Base-by-base conservation (phyloP, 2,329 filamentous ascomycete species). In the Phialemoniopsis sp. region DNA sequence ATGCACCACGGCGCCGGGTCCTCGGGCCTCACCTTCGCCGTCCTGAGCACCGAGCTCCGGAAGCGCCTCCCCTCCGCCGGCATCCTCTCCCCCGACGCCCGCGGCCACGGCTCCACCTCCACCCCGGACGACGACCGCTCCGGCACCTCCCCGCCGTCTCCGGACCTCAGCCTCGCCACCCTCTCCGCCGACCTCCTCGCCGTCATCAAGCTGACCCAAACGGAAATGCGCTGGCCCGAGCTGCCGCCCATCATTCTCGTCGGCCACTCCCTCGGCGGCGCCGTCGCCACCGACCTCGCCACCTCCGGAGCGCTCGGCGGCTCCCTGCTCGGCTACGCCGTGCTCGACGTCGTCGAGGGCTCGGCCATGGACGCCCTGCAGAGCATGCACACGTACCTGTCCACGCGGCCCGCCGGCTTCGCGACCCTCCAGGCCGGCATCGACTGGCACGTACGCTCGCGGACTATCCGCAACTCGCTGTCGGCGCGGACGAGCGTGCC, bases 1-100 rank as follows among this genome's bases (percentile, higher is more conserved):
- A 88, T 87, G 64, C 93, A 98, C 58, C 93, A 98, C 64, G 93
- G 93, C 30, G 93, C 88, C 31, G 93, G 93, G 13, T 95, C 90
- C 4, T 95, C 90, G 1, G 94, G 87, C 7, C 76, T 97, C 42
- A 95, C 89, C 3, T 98, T 97, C 63, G 90, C 90, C 5, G 73
- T 88, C 4, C 80, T 95, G 44, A 80, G 84, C 3, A 73, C 79
- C 33, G 86, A 94, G 58, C 80, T 97, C 45, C 78, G 83, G 38
- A 87, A 85, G 58, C 72, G 79, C 7, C 70, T 95, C 32, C 88
- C 93, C 1, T 72, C 79, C 7, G 87, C 90, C 3, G 94, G 93
- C 1, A 77, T 97, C 31, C 73, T 98, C 15, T 88, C 89, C 4
- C 60, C 90, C 10, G 90, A 97, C 59, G 90, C 89, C 34, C 79